Percentiles rank a stretch among this genome's conserved stretches.
Conservation (phyloP, 345 rosid genomes). For the Litchi chinensis region DNA sequence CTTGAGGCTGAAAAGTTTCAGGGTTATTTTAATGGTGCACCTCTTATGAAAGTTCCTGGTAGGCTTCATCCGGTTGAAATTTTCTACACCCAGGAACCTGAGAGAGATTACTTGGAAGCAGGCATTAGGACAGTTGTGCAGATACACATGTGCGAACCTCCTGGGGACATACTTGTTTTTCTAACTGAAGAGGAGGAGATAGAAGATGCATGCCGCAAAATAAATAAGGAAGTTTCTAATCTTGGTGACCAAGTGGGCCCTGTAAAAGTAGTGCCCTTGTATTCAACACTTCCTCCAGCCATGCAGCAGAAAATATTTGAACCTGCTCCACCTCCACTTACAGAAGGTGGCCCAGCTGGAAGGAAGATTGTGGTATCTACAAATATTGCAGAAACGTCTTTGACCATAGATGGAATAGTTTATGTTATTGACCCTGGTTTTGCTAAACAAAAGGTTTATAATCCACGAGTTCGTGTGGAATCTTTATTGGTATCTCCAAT, state of each 20-base stretch:
- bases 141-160: conserved; percentile 74
- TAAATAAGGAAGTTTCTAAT: conserved; percentile 68
- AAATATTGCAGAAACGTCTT: conserved; percentile 93
- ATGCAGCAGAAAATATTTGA: conserved; percentile 98
- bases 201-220: conserved; percentile 96
- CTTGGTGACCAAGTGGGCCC: conserved; percentile 93
- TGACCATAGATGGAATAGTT: conserved; percentile 96
- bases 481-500: conserved; percentile 96
- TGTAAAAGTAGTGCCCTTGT: conserved; percentile 78
- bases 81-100: conserved; percentile 90
- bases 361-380: conserved; percentile 96
- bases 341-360: conserved; percentile 84
- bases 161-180: conserved; percentile 94
- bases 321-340: conserved; percentile 78
- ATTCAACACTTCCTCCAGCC: conserved; percentile 94
- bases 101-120: conserved; percentile 91
- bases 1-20: conserved; percentile 97
- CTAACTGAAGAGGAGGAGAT: conserved; percentile 98
- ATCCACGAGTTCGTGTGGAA: conserved; percentile 88
- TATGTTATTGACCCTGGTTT: conserved; percentile 97
- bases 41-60: conserved; percentile 96
- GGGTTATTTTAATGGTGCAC: conserved; percentile 80
- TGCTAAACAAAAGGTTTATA: conserved; percentile 87
- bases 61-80: conserved; percentile 96
- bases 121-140: conserved; percentile 89